Base-by-base conservation (phyloP, 805 yeast species). In the Starmerella apicola region DNA sequence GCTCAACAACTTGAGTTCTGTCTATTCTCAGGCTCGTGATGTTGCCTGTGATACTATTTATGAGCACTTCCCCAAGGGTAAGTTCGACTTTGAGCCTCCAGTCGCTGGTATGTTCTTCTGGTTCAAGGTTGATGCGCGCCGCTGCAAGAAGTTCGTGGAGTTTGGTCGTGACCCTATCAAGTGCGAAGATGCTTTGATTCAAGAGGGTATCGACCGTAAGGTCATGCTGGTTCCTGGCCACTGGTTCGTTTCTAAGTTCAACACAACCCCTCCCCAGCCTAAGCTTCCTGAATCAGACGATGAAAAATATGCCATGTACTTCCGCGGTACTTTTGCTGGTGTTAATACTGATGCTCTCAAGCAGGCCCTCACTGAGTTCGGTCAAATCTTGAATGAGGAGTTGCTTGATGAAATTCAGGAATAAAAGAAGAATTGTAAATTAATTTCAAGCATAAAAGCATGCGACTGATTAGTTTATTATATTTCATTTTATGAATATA, bases 11-110 rank as follows among this genome's bases (percentile, higher is more conserved):
- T 63, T 73, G 51, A 63, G 78, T 52, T 60, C 61, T 38, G 88
- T 81, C 58, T 88, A 88, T 70, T 77, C 95, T 23, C 70, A 68
- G 54, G 83, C 85, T 66, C 78, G 98, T 65, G 88, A 91, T 58
- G 76, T 74, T 50, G 82, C 95, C 36, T 71, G 84, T 49, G 88
- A 82, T 54, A 70, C 93, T 6, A 64, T 86, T 51, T 64, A 63
- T 52, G 70, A 76, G 51, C 66, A 70, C 60, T 59, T 80, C 57
- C 80, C 80, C 42, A 48, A 54, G 38, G 57, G 55, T 33, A 48
- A 42, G 48, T 53, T 51, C 39, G 57, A 55, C 34, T 56, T 60
- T 49, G 52, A 52, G 34, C 53, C 66, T 2, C 76, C 75, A 9
- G 64, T 64, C 7, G 74, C 76, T 4, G 75, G 72, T 32, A 70